Conservation (phyloP, 768 basidiomycete genomes). For the Trametes cubensis region DNA sequence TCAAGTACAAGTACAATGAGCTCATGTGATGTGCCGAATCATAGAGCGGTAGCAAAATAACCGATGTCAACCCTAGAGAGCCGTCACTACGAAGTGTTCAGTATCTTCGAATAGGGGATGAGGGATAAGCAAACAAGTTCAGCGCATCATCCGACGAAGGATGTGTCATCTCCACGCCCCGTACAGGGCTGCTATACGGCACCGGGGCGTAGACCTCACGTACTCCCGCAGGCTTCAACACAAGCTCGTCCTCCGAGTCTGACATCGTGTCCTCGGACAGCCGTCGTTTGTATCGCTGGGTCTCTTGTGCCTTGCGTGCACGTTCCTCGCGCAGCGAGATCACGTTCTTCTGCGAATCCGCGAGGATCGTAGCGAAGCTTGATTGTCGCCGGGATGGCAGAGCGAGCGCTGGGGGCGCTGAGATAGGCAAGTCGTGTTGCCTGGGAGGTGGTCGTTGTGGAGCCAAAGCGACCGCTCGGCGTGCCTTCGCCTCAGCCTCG, state of each 20-base stretch:
- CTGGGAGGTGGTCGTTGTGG: too few species aligned
- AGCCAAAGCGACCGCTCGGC: neutral
- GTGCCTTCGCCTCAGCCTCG: neutral
- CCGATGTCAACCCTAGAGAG: too few species aligned
- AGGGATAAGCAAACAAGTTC: conserved; percentile 48
- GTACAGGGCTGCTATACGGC: conserved; percentile 19
- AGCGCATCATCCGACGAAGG: conserved; percentile 51
- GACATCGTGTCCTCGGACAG: neutral
- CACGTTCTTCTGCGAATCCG: conserved; percentile 45
- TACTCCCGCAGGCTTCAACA: neutral
- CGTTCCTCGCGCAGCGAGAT: conserved; percentile 39
- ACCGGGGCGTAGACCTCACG: neutral
- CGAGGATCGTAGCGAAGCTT: conserved; percentile 43
- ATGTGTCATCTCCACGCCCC: neutral
- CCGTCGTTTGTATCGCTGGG: neutral
- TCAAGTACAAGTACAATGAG: too few species aligned
- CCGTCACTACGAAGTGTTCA: neutral
- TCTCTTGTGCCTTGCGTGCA: neutral
- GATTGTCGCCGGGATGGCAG: conserved; percentile 8
- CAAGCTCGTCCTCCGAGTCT: conserved; percentile 1
- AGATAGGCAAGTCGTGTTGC: neutral
- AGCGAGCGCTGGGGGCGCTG: conserved; percentile 1
- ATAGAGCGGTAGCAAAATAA: too few species aligned
- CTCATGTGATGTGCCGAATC: too few species aligned
- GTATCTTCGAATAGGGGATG: conserved; percentile 29